Percentiles rank a stretch among this genome's conserved stretches.
These are phyloP conservation scores for Rhodotorula taiwanensis DNA, from an alignment of 768 basidiomycete genomes.

Conservation along the genomic window DNA sequence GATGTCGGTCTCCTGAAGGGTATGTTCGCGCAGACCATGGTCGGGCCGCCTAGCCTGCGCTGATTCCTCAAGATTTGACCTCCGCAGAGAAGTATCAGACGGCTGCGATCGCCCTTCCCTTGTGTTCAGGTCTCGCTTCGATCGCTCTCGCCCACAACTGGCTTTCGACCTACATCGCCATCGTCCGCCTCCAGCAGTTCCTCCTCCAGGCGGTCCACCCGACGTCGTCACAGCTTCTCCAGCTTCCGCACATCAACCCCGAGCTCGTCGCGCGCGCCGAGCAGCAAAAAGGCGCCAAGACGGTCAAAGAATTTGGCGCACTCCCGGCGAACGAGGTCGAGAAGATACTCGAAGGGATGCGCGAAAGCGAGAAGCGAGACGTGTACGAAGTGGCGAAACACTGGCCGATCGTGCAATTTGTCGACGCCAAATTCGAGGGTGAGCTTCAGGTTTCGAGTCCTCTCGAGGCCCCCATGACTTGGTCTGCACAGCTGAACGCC, in stretches of 20 bases:
- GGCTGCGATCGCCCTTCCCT: slow-evolving; percentile 33
- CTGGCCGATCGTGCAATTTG: slow-evolving; percentile 71
- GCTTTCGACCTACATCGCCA: slow-evolving; percentile 67
- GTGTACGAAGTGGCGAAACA: slow-evolving; percentile 59
- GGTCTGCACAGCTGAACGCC: too few species aligned
- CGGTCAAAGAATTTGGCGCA: slow-evolving; percentile 32
- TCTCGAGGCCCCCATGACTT: background rate
- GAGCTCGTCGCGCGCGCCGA: slow-evolving; percentile 43
- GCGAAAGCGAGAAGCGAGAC: slow-evolving; percentile 43
- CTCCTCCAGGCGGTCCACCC: slow-evolving; percentile 69
- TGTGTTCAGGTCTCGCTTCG: slow-evolving; percentile 58
- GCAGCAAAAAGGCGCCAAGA: slow-evolving; percentile 36
- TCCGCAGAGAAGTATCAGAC: slow-evolving; percentile 33
- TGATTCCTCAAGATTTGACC: background rate
- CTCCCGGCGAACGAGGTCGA: slow-evolving; percentile 30
- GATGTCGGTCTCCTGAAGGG: slow-evolving; percentile 55
- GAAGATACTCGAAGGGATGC: slow-evolving; percentile 17
- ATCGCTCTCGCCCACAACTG: slow-evolving; percentile 81
- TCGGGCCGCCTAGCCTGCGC: too few species aligned
- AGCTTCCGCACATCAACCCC: slow-evolving; percentile 64
- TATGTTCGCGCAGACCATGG: slow-evolving; percentile 49
- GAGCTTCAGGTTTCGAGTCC: slow-evolving; percentile 27
- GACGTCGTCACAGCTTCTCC: slow-evolving; percentile 52
- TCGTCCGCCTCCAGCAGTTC: slow-evolving; percentile 75
- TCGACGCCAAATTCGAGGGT: slow-evolving; percentile 83